Conservation (phyloP, 192 early-diverging fungal genomes). For the Mortierella hygrophila region DNA sequence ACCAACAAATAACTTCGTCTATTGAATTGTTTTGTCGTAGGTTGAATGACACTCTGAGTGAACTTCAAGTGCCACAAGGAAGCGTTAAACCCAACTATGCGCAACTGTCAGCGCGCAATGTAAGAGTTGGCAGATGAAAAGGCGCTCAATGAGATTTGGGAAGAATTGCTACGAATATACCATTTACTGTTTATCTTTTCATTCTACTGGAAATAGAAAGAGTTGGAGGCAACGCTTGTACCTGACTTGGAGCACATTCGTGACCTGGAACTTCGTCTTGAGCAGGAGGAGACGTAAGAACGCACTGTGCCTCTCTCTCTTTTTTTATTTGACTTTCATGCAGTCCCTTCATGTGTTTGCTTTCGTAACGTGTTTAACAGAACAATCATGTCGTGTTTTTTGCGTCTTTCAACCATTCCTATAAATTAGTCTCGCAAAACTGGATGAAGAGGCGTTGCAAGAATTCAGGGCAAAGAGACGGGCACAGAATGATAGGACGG, state of each 20-base stretch:
- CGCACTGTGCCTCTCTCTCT: neutral
- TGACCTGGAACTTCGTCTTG: constrained; percentile 45
- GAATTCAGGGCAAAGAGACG: constrained; percentile 32
- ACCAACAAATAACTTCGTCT: neutral
- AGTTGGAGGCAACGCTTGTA: constrained; percentile 46
- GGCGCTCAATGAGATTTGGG: too few relatives aligned
- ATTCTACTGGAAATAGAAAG: constrained; percentile 12
- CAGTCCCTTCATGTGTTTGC: neutral
- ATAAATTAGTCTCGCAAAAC: constrained; percentile 16
- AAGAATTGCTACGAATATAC: neutral
- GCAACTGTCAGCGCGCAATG: constrained; percentile 28
- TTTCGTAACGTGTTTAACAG: neutral
- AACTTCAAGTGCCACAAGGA: constrained; percentile 32
- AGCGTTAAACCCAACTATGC: constrained; percentile 21
- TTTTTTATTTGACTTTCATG: neutral
- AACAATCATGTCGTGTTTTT: neutral
- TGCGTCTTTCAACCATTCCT: neutral
- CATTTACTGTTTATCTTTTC: neutral
- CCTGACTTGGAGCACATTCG: constrained; percentile 52
- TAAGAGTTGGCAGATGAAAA: constrained; percentile 3
- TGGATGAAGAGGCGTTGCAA: constrained; percentile 28
- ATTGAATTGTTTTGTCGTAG: constrained; percentile 6
- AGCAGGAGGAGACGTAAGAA: constrained; percentile 41
- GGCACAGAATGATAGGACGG: constrained; percentile 21
- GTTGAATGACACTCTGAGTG: constrained; percentile 44